Conservation (phyloP, 2,329 filamentous ascomycete species). For the Pyrenophora graminea region DNA sequence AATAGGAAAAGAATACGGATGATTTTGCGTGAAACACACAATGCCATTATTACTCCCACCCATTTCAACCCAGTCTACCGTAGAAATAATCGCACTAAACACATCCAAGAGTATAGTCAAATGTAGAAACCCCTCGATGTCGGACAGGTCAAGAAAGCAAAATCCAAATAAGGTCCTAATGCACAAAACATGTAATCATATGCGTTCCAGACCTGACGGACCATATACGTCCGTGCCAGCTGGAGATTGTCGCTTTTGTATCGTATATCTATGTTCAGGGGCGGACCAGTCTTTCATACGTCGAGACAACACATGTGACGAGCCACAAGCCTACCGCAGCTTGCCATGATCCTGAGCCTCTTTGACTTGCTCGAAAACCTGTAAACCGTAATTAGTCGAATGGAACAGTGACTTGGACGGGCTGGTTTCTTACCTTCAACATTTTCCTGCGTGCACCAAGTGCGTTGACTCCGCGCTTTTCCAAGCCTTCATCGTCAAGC, state of each 20-base stretch:
- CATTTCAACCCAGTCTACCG: slow-evolving; percentile 5
- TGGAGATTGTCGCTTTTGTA: slow-evolving; percentile 26
- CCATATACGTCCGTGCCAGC: slow-evolving; percentile 27
- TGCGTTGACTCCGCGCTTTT: slow-evolving; percentile 91
- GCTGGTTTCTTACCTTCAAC: slow-evolving; percentile 74
- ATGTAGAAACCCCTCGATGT: slow-evolving; percentile 5
- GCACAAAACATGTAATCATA: slow-evolving; percentile 25
- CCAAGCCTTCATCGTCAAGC: slow-evolving; percentile 88
- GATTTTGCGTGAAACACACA: neutral
- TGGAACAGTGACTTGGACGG: neutral
- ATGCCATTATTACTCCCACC: slow-evolving; percentile 2
- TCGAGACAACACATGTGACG: slow-evolving; percentile 3
- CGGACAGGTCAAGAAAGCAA: slow-evolving; percentile 15
- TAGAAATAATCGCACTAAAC: slow-evolving; percentile 14
- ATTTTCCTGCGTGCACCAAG: slow-evolving; percentile 95
- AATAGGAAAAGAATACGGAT: neutral
- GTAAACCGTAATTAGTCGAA: slow-evolving; percentile 38
- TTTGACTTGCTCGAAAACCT: slow-evolving; percentile 94
- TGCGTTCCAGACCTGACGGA: slow-evolving; percentile 32
- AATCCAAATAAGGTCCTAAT: slow-evolving; percentile 11
- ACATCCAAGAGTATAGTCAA: slow-evolving; percentile 3
- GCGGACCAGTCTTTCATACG: slow-evolving; percentile 1
- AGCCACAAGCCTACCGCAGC: slow-evolving; percentile 33
- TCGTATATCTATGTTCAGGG: slow-evolving; percentile 27
- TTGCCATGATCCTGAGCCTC: slow-evolving; percentile 57